phyloP scores from a whole-genome alignment of 2,329 filamentous ascomycete genomes.

The Diaporthe vaccinii region DNA sequence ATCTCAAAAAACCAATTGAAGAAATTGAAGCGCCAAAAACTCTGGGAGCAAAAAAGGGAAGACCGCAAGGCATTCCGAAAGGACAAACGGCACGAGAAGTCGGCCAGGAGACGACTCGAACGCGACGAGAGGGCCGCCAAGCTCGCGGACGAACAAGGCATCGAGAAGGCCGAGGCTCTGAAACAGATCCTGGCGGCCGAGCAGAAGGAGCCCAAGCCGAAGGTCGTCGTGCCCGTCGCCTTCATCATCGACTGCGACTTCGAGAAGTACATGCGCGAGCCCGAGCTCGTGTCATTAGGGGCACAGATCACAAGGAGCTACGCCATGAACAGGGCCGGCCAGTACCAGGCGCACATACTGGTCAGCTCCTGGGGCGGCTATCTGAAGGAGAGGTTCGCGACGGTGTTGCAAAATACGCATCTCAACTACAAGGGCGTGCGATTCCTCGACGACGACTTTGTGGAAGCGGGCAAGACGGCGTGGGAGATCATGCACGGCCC shows the following conservation, averaged over 20 bases:
- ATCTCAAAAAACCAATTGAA: constrained; percentile 91
- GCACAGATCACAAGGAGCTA: constrained; percentile 90
- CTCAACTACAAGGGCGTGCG: constrained; percentile 83
- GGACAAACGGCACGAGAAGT: constrained; percentile 65
- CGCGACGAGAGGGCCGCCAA: constrained; percentile 64
- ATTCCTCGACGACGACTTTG: constrained; percentile 82
- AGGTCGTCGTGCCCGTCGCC: constrained; percentile 76
- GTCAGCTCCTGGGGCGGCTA: constrained; percentile 83
- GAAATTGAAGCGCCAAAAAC: constrained; percentile 77
- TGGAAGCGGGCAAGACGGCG: constrained; percentile 75
- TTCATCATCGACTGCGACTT: constrained; percentile 94
- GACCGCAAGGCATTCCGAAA: constrained; percentile 67
- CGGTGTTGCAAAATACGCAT: constrained; percentile 78
- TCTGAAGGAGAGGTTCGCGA: constrained; percentile 85
- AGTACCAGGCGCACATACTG: constrained; percentile 78
- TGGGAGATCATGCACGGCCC: constrained; percentile 75
- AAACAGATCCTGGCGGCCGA: constrained; percentile 45
- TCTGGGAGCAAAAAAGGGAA: constrained; percentile 81
- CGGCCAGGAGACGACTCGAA: constrained; percentile 63
- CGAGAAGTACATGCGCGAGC: constrained; percentile 88
- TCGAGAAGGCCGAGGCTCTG: constrained; percentile 54
- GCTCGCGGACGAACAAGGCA: constrained; percentile 54
- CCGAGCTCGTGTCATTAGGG: constrained; percentile 85
- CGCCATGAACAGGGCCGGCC: constrained; percentile 83
- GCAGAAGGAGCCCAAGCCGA: constrained; percentile 51